Percentiles rank a stretch among this genome's conserved stretches.
These are phyloP conservation scores for Gynandropsis gynandra DNA, from an alignment of 345 rosid species.

Conservation along the genomic window DNA sequence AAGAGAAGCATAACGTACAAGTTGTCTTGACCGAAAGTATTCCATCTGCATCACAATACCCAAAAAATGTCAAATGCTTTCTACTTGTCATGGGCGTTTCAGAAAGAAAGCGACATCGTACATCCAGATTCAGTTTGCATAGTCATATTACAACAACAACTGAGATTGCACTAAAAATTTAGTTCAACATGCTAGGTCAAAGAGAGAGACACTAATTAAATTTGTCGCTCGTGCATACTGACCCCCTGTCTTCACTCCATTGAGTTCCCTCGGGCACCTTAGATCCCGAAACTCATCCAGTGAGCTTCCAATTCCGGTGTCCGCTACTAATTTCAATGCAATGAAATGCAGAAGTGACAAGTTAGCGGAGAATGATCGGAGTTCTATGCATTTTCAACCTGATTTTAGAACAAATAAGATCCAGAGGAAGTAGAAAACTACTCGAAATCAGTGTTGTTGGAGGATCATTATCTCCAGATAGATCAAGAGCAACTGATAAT, in stretches of 20 bases:
- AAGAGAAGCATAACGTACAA: conserved; percentile 36
- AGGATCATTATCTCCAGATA: conserved; percentile 25
- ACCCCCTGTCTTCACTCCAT: conserved; percentile 40
- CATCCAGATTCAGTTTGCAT: not conserved
- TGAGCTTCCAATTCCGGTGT: conserved; percentile 61
- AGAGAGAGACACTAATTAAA: not conserved
- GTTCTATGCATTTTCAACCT: not conserved
- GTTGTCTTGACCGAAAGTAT: conserved; percentile 64
- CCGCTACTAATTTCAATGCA: conserved; percentile 43
- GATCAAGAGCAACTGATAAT: conserved; percentile 49
- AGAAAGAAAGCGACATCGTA: not conserved
- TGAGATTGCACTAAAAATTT: not conserved
- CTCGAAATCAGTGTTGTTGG: conserved; percentile 46
- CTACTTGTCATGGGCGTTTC: not conserved
- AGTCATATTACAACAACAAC: not conserved
- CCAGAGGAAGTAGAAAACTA: conserved; percentile 23
- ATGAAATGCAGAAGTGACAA: not conserved
- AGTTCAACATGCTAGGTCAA: not conserved
- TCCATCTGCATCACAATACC: conserved; percentile 59
- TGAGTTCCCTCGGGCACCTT: conserved; percentile 24
- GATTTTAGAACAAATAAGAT: not conserved
- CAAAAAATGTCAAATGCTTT: conserved; percentile 5
- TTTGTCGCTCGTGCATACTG: not conserved
- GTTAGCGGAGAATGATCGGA: conserved; percentile 4
- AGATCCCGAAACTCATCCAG: conserved; percentile 56